phyloP scores from a whole-genome alignment of 2,329 filamentous ascomycete genomes.

The Sporothrix pseudoabietina region DNA sequence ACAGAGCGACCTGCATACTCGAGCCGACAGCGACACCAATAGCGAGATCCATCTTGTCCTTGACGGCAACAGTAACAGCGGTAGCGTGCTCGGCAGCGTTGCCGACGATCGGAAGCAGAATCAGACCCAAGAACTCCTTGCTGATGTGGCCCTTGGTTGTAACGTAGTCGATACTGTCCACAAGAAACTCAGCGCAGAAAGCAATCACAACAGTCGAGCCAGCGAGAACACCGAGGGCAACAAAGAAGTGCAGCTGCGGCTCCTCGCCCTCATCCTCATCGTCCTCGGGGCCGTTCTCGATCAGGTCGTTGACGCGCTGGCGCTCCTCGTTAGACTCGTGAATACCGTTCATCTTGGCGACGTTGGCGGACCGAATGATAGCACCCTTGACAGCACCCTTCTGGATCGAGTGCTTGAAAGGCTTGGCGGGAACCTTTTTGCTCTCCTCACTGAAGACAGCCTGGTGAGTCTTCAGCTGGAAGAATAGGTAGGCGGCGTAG shows the following conservation, averaged over 20 bases:
- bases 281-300: slow-evolving; percentile 47
- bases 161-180: slow-evolving; percentile 69
- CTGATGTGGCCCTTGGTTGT: slow-evolving; percentile 60
- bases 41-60: slow-evolving; percentile 83
- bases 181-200: slow-evolving; percentile 75
- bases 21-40: slow-evolving; percentile 80
- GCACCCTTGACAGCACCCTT: slow-evolving; percentile 46
- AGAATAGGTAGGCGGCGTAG: slow-evolving; percentile 81
- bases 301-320: slow-evolving; percentile 29
- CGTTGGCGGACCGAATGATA: slow-evolving; percentile 45
- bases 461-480: slow-evolving; percentile 86
- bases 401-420: slow-evolving; percentile 44
- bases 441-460: slow-evolving; percentile 78
- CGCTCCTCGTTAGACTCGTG: slow-evolving; percentile 42
- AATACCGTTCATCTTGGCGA: slow-evolving; percentile 41
- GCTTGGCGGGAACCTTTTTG: slow-evolving; percentile 70
- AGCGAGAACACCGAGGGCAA: slow-evolving; percentile 71
- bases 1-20: slow-evolving; percentile 78
- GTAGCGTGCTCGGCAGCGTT: slow-evolving; percentile 81
- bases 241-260: slow-evolving; percentile 71
- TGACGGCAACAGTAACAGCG: slow-evolving; percentile 75
- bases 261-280: slow-evolving; percentile 72
- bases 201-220: slow-evolving; percentile 78
- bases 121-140: slow-evolving; percentile 74
- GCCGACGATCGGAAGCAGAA: slow-evolving; percentile 76